These are phyloP conservation scores for Alternaria sp. DNA, from an alignment of 2,329 filamentous ascomycete species.

Conservation along the genomic window DNA sequence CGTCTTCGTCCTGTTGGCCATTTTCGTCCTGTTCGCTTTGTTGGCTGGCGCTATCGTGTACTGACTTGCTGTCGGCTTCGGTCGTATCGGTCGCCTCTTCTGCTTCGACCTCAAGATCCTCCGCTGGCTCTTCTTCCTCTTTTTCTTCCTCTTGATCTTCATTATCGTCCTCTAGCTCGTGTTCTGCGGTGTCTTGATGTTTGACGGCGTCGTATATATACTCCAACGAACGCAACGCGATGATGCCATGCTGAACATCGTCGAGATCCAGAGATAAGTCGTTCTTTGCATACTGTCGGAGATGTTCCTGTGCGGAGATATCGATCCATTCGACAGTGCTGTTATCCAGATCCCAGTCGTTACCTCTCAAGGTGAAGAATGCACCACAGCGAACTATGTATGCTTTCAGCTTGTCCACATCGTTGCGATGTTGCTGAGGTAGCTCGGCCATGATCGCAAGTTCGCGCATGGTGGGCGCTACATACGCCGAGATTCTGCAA, in stretches of 20 bases:
- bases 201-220: conserved; percentile 20
- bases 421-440: conserved; percentile 17
- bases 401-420: conserved; percentile 20
- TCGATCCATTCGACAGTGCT: conserved; percentile 33
- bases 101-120: not conserved
- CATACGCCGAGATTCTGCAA: conserved; percentile 21
- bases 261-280: conserved; percentile 20
- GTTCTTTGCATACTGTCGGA: conserved; percentile 26
- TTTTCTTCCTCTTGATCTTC: not conserved
- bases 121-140: not conserved
- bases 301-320: conserved; percentile 25
- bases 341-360: conserved; percentile 23
- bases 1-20: not conserved
- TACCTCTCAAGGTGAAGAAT: conserved; percentile 24
- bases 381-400: conserved; percentile 29
- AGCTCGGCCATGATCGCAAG: conserved; percentile 31
- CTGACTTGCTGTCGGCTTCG: not conserved
- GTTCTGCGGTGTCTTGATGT: not conserved
- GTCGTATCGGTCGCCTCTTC: not conserved
- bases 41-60: not conserved
- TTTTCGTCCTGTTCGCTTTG: not conserved
- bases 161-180: not conserved
- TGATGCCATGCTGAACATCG: conserved; percentile 32
- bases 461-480: conserved; percentile 29
- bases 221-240: conserved; percentile 29